A percentile compares a stretch with the other conserved stretches of the same genome.
Conservation (phyloP, 2,329 filamentous ascomycete species). For the Colletotrichum sp. region DNA sequence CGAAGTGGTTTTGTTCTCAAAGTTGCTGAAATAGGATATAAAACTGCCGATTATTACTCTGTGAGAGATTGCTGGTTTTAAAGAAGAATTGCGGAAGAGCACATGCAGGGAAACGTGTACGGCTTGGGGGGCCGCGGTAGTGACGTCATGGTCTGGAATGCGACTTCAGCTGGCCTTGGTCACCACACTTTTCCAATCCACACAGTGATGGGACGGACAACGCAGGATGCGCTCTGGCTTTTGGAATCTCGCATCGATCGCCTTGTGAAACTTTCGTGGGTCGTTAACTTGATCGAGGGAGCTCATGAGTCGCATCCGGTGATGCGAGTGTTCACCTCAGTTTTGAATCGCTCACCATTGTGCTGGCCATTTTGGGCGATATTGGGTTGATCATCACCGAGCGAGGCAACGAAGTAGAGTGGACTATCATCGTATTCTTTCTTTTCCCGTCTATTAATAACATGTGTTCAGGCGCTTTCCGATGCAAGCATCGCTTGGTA, state of each 20-base stretch:
- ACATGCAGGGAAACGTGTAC: neutral
- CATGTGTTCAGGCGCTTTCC: too few relatives aligned
- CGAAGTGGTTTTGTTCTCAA: neutral
- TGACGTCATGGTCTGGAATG: neutral
- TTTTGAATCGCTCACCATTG: too few relatives aligned
- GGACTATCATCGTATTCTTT: too few relatives aligned
- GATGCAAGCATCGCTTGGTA: too few relatives aligned
- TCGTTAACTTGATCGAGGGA: too few relatives aligned
- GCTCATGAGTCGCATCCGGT: too few relatives aligned
- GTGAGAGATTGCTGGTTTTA: neutral
- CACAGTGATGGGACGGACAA: slow-evolving; percentile 1
- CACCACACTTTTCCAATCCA: neutral
- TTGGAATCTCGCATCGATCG: neutral
- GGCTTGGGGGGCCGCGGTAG: neutral
- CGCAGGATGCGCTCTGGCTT: slow-evolving; percentile 6
- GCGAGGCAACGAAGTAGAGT: too few relatives aligned
- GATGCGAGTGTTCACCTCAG: too few relatives aligned
- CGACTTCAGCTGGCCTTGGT: neutral
- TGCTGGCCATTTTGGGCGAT: too few relatives aligned
- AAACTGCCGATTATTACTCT: neutral
- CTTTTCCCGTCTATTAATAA: too few relatives aligned
- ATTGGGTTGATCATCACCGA: too few relatives aligned
- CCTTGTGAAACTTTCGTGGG: neutral
- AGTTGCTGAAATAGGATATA: neutral
- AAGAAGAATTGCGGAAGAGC: neutral